Conservation (phyloP, 768 basidiomycete genomes). For the Termitomyces sp. region DNA sequence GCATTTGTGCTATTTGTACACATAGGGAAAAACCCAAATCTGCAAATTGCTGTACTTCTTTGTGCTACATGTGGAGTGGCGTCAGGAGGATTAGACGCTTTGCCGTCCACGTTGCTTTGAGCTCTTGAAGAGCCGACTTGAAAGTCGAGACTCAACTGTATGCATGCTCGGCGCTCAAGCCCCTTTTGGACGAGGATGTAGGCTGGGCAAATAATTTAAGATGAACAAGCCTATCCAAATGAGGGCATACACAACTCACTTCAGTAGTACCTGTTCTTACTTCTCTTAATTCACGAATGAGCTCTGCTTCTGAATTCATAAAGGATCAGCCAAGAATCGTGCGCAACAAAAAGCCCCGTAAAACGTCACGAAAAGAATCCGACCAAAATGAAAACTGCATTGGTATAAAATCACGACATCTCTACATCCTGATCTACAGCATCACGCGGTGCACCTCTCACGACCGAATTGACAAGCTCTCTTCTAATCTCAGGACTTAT, state of each 20-base stretch:
- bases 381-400: neutral
- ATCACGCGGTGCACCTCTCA: constrained; percentile 72
- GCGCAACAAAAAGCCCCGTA: neutral
- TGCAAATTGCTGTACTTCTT: neutral
- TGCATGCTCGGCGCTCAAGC: neutral
- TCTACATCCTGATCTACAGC: constrained; percentile 61
- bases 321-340: neutral
- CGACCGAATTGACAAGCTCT: constrained; percentile 84
- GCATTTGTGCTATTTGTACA: neutral
- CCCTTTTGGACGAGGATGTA: neutral
- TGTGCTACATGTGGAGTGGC: neutral
- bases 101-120: neutral
- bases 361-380: neutral
- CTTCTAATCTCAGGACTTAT: constrained; percentile 88
- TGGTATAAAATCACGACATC: constrained; percentile 42
- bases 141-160: neutral
- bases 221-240: neutral
- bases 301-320: neutral
- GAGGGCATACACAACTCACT: no score
- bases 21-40: neutral
- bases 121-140: neutral
- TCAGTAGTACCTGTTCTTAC: neutral
- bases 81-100: constrained; percentile 4
- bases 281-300: neutral
- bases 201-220: neutral